Evolutionary conservation across 2,329 filamentous ascomycete genomes (phyloP).

Genomic region (Microdochium bolleyi): DNA sequence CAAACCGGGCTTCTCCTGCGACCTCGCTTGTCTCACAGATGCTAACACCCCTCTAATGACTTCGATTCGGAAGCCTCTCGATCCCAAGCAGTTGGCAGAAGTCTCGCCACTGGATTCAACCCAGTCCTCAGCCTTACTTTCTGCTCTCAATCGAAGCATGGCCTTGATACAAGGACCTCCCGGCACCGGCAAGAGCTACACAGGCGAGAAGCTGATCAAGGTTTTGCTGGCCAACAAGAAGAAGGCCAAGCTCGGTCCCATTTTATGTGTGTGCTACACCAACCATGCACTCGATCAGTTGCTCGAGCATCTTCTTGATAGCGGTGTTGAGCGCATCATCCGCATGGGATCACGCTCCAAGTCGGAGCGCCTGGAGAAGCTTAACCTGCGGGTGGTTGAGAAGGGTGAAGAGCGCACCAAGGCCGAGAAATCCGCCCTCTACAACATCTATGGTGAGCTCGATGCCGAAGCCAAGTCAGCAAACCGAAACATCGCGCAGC

Average conservation of each 20-base stretch:
- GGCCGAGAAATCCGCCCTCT: slow-evolving; percentile 24
- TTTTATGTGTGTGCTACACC: slow-evolving; percentile 44
- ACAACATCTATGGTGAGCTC: slow-evolving; percentile 12
- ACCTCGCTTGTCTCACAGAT: slow-evolving; percentile 24
- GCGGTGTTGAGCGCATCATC: slow-evolving; percentile 40
- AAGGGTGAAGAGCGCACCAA: slow-evolving; percentile 24
- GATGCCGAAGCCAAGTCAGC: slow-evolving; percentile 1
- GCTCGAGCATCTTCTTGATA: slow-evolving; percentile 48
- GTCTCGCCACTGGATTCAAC: slow-evolving; percentile 42
- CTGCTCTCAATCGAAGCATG: slow-evolving; percentile 42
- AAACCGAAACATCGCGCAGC: background rate
- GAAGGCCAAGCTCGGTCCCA: slow-evolving; percentile 33
- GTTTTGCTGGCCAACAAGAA: slow-evolving; percentile 36
- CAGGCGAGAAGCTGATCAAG: slow-evolving; percentile 51
- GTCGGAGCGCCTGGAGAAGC: slow-evolving; percentile 36
- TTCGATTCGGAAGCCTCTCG: slow-evolving; percentile 7
- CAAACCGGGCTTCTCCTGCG: slow-evolving; percentile 38
- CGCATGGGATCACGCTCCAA: slow-evolving; percentile 54
- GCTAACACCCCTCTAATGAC: slow-evolving; percentile 12
- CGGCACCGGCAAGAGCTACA: slow-evolving; percentile 60
- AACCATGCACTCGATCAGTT: slow-evolving; percentile 46
- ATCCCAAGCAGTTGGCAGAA: slow-evolving; percentile 14
- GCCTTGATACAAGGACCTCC: slow-evolving; percentile 63
- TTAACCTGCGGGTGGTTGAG: slow-evolving; percentile 39
- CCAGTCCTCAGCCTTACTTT: slow-evolving; percentile 42